These are phyloP conservation scores for Ceratocystis cubensis DNA, from an alignment of 2,329 filamentous ascomycete genomes.

Conservation along the genomic window DNA sequence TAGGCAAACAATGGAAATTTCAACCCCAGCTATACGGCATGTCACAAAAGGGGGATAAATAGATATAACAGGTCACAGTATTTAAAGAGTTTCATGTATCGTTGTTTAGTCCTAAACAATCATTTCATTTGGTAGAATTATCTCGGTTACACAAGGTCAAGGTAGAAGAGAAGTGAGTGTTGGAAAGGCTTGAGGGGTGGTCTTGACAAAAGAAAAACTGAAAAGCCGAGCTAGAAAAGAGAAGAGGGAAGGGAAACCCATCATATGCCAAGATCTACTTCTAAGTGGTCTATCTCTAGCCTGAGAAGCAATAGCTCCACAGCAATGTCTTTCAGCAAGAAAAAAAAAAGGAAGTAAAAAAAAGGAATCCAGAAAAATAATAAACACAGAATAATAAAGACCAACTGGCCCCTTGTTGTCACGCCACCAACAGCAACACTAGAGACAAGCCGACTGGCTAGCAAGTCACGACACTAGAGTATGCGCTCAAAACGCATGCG, in stretches of 20 bases:
- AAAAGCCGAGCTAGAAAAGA: background rate
- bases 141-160: background rate
- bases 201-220: conserved; percentile 8
- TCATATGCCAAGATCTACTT: background rate
- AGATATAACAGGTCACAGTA: background rate
- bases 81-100: background rate
- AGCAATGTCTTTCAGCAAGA: background rate
- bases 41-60: too few species aligned
- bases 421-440: background rate
- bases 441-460: background rate
- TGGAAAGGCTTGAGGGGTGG: background rate
- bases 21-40: too few species aligned
- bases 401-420: background rate
- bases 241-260: background rate
- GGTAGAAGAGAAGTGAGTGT: background rate
- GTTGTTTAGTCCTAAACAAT: conserved; percentile 8
- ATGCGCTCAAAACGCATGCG: too few species aligned
- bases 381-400: conserved; percentile 14
- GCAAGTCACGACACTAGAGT: background rate
- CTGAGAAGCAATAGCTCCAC: background rate
- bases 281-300: background rate
- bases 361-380: conserved; percentile 13
- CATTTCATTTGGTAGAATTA: conserved; percentile 9
- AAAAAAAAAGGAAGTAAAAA: conserved; percentile 10
- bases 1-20: background rate